Evolutionary conservation across 306 rosid genomes (phyloP).

Genomic region (Pueraria montana): DNA sequence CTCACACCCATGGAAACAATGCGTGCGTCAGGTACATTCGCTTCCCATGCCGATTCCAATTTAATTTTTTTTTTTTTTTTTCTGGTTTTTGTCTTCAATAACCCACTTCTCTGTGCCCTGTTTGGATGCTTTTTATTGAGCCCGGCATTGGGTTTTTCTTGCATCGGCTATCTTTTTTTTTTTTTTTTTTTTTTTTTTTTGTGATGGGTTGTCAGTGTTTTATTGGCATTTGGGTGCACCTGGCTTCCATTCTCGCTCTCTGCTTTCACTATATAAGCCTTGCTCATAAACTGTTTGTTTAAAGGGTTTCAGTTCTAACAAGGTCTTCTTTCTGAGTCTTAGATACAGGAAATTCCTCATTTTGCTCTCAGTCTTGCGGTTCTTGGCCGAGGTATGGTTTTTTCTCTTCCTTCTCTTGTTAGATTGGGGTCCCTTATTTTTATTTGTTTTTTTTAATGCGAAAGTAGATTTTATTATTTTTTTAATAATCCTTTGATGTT

Average conservation of each 20-base stretch:
- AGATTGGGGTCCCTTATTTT: background rate
- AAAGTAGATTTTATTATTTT: background rate
- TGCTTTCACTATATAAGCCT: slow-evolving; percentile 14
- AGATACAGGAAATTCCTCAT: slow-evolving; percentile 10
- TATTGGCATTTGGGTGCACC: slow-evolving; percentile 51
- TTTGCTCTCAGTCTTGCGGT: slow-evolving; percentile 19
- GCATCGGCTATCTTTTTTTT: slow-evolving; percentile 5
- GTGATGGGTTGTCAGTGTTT: slow-evolving; percentile 33
- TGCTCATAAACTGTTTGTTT: slow-evolving; percentile 28
- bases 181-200: background rate
- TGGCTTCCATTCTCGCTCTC: slow-evolving; percentile 41
- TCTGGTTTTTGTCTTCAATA: background rate
- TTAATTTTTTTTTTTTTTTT: background rate
- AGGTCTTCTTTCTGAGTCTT: slow-evolving; percentile 15
- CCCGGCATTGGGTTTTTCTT: slow-evolving; percentile 41
- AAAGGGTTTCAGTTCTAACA: slow-evolving; percentile 27
- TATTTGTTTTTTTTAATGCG: background rate
- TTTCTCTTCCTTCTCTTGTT: slow-evolving; percentile 23
- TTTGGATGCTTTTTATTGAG: slow-evolving; percentile 18
- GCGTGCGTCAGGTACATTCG: slow-evolving; percentile 40
- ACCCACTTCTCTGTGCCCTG: background rate
- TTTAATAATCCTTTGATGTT: background rate
- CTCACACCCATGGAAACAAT: background rate
- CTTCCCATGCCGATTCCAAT: background rate
- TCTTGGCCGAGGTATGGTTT: slow-evolving; percentile 43